These are phyloP conservation scores for Clavariopsis aquatica DNA, from an alignment of 495 filamentous ascomycete species.

Conservation along the genomic window DNA sequence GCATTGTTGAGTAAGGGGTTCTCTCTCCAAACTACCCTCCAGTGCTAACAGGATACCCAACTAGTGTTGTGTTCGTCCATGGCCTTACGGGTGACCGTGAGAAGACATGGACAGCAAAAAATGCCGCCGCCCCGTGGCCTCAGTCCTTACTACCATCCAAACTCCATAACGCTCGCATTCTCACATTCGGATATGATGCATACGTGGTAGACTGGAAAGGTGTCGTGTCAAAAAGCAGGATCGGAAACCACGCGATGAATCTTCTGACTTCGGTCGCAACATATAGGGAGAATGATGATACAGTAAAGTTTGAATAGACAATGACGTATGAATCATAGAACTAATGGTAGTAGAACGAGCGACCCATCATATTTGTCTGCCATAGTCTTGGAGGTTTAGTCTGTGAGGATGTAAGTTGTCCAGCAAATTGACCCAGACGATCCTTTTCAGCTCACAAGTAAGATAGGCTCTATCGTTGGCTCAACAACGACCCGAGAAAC, in stretches of 20 bases:
- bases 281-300: constrained; percentile 34
- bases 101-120: constrained; percentile 16
- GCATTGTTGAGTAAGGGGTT: too few relatives aligned
- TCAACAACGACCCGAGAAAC: background rate
- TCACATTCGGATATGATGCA: constrained; percentile 44
- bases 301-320: constrained; percentile 12
- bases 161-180: constrained; percentile 36
- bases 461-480: background rate
- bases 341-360: constrained; percentile 25
- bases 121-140: constrained; percentile 29
- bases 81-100: constrained; percentile 17
- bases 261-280: constrained; percentile 30
- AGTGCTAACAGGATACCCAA: too few relatives aligned
- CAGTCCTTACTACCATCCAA: constrained; percentile 34
- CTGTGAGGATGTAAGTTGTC: constrained; percentile 40
- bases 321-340: background rate
- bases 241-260: constrained; percentile 37
- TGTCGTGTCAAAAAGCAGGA: constrained; percentile 36
- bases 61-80: constrained; percentile 19
- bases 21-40: too few relatives aligned
- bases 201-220: constrained; percentile 31
- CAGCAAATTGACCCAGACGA: background rate
- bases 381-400: constrained; percentile 46
- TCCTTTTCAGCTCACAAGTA: background rate
- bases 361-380: constrained; percentile 42